Evolutionary conservation across 2,329 filamentous ascomycete species (phyloP).

Genomic region (Esteya vermicola): DNA sequence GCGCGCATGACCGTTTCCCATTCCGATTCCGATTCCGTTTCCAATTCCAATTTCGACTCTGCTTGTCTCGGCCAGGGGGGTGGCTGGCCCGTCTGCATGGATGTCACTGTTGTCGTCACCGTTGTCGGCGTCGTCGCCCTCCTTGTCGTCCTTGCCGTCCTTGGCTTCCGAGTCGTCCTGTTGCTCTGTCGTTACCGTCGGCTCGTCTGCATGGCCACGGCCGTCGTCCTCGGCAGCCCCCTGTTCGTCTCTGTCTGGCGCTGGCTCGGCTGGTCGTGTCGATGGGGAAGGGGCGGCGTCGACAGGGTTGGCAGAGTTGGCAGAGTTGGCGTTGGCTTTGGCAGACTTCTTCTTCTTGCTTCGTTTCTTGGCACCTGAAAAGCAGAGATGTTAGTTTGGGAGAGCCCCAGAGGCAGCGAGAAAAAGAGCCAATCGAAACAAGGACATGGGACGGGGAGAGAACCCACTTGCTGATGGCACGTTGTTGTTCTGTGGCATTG

Average conservation of each 20-base stretch:
- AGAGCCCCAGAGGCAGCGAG: background rate
- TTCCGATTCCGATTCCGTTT: too few species aligned
- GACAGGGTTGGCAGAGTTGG: conserved; percentile 7
- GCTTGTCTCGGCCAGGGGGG: conserved; percentile 3
- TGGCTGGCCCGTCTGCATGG: background rate
- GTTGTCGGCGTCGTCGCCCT: too few species aligned
- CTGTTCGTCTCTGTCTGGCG: conserved; percentile 13
- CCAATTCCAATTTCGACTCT: too few species aligned
- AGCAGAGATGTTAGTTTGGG: background rate
- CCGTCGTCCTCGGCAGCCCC: too few species aligned
- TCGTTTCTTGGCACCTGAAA: conserved; percentile 37
- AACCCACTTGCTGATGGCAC: conserved; percentile 7
- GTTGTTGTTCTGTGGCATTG: conserved; percentile 6
- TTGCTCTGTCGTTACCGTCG: too few species aligned
- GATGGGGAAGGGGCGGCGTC: background rate
- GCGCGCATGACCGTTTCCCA: conserved; percentile 7
- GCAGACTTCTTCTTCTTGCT: conserved; percentile 44
- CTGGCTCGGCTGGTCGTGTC: conserved; percentile 1
- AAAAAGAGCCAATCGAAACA: background rate
- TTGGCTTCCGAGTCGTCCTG: too few species aligned
- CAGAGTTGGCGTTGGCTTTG: conserved; percentile 29
- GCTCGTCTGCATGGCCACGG: conserved; percentile 8
- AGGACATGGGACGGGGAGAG: background rate
- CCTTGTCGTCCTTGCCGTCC: too few species aligned
- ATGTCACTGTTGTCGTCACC: too few species aligned